Base-by-base conservation (phyloP, 257 asterid genomes). In the Nicotiana noctiflora region DNA sequence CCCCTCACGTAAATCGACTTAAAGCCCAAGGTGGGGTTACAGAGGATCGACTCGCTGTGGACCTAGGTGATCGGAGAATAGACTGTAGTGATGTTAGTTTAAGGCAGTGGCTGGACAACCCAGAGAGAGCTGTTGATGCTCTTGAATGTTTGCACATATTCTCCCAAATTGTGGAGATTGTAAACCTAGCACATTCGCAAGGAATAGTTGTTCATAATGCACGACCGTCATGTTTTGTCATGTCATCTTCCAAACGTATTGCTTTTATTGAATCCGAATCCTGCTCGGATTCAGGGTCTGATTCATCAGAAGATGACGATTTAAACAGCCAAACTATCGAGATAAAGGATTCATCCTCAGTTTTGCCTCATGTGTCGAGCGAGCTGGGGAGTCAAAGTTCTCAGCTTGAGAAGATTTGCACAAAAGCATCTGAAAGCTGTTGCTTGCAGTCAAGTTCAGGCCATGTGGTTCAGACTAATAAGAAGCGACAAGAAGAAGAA, bases 61-160 rank as follows among this genome's bases (percentile, higher is more conserved):
- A 83, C 57, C 86, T 62, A 64, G 79, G 77, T 25, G 51, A 34
- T 40, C 84, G 86, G 53, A 53, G 85, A 34, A 23, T n/a, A 32
- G 97, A 90, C 76, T 85, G 82, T 66, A 83, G 84, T 67, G 97
- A 92, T 51, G 89, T 90, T 64, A 93, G 97, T 80, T 83, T 95
- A 86, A 89, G 99, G 77, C 96, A 94, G 85, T 96, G 97, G 99
- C 82, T 96, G 88, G 97, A 96, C 87, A 86, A 91, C 80, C 90
- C 95, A 4, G 98, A 89, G 62, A 90, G 99, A 80, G 82, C 82
- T 6, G 97, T 94, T 81, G 96, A 94, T 83, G 85, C 93, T 15
- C 87, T 88, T 17, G 98, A 96, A 53, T 94, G 99, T 86, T 80
- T 94, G 85, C 98, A 94, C 84, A 90, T 96, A 86, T 96, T 96